Conservation (phyloP, 1,284 basidiomycete genomes). For the Apiotrichum gracile region DNA sequence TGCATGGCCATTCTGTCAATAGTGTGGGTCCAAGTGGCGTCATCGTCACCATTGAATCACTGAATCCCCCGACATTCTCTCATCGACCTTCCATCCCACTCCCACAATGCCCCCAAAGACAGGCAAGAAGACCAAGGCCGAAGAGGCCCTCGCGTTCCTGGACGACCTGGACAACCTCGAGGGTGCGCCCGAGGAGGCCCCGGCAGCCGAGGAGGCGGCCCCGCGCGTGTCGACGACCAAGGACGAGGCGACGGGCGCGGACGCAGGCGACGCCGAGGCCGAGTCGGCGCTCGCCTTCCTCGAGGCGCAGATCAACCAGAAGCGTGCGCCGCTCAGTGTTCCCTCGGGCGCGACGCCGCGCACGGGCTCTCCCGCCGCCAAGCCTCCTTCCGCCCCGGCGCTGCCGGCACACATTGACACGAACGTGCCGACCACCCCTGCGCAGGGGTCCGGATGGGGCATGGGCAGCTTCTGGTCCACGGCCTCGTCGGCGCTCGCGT, state of each 20-base stretch:
- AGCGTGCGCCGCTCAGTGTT: constrained; percentile 46
- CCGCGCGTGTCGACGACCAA: background rate
- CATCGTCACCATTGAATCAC: background rate
- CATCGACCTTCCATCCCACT: background rate
- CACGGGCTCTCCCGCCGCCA: constrained; percentile 18
- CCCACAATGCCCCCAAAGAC: constrained; percentile 36
- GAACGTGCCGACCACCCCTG: background rate
- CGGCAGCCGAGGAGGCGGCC: background rate
- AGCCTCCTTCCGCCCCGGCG: too few species aligned
- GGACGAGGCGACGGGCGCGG: background rate
- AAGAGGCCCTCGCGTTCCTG: constrained; percentile 82
- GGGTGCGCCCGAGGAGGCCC: constrained; percentile 9
- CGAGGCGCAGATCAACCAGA: constrained; percentile 82
- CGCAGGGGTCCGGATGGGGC: constrained; percentile 38
- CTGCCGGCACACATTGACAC: background rate
- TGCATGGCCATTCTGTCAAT: too few species aligned
- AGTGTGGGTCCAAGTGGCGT: too few species aligned
- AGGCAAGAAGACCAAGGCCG: constrained; percentile 60
- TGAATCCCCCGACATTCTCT: background rate
- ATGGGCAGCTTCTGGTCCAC: constrained; percentile 68
- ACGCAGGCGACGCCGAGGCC: constrained; percentile 52
- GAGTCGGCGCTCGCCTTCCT: constrained; percentile 73
- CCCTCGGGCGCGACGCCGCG: constrained; percentile 13
- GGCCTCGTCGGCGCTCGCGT: constrained; percentile 77
- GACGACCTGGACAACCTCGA: constrained; percentile 79